These are phyloP conservation scores for Fusarium sp. DNA, from an alignment of 2,329 filamentous ascomycete genomes.

Conservation along the genomic window DNA sequence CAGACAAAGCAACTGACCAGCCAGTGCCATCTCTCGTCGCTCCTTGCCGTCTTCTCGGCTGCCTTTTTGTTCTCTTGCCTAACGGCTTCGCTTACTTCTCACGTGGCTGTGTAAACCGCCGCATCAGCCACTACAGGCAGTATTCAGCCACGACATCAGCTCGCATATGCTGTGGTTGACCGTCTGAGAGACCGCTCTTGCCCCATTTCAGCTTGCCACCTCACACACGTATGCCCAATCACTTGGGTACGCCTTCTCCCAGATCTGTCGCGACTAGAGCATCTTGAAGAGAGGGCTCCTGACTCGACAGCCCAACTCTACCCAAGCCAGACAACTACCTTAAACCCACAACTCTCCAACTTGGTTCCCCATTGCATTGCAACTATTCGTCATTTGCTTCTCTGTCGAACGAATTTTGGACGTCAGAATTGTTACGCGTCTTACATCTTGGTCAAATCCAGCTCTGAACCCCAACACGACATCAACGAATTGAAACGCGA, in stretches of 20 bases:
- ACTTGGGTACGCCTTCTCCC: slow-evolving; percentile 62
- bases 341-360: slow-evolving; percentile 47
- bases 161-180: slow-evolving; percentile 70
- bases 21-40: slow-evolving; percentile 37
- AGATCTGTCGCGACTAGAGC: slow-evolving; percentile 52
- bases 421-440: slow-evolving; percentile 22
- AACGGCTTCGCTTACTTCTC: slow-evolving; percentile 43
- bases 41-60: slow-evolving; percentile 31
- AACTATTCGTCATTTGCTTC: slow-evolving; percentile 39
- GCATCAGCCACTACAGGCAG: slow-evolving; percentile 48
- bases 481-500: slow-evolving; percentile 42
- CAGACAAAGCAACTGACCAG: slow-evolving; percentile 41
- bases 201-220: slow-evolving; percentile 67
- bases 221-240: slow-evolving; percentile 71
- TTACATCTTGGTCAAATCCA: slow-evolving; percentile 12
- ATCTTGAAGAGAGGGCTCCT: slow-evolving; percentile 31
- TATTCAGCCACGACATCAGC: slow-evolving; percentile 61
- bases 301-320: slow-evolving; percentile 61
- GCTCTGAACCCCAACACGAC: slow-evolving; percentile 24
- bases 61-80: slow-evolving; percentile 8
- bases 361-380: slow-evolving; percentile 36
- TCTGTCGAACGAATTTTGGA: slow-evolving; percentile 16
- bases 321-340: slow-evolving; percentile 51
- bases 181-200: slow-evolving; percentile 61
- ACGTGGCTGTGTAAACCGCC: slow-evolving; percentile 56